These are phyloP conservation scores for Akanthomyces lecanii DNA, from an alignment of 2,329 filamentous ascomycete species.

Conservation along the genomic window DNA sequence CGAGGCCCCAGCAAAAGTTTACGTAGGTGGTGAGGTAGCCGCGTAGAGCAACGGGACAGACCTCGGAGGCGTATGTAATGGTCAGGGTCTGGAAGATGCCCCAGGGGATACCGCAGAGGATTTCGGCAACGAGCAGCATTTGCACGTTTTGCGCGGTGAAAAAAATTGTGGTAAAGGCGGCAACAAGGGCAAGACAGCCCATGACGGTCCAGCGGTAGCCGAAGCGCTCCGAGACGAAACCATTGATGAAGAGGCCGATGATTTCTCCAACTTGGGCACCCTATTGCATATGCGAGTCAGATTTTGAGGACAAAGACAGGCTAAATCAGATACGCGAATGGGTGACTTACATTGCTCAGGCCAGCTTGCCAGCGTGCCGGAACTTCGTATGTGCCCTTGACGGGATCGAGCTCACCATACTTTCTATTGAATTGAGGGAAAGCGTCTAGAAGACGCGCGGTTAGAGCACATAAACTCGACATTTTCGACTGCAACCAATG, in stretches of 20 bases:
- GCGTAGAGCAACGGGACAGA: slow-evolving; percentile 67
- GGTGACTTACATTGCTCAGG: slow-evolving; percentile 45
- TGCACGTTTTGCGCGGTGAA: slow-evolving; percentile 60
- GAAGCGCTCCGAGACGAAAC: slow-evolving; percentile 61
- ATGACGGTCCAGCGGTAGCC: slow-evolving; percentile 65
- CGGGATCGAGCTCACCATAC: slow-evolving; percentile 38
- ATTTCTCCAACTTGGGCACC: slow-evolving; percentile 60
- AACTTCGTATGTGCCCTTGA: slow-evolving; percentile 47
- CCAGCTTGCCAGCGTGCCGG: slow-evolving; percentile 59
- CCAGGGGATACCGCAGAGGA: slow-evolving; percentile 60
- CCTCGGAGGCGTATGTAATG: slow-evolving; percentile 66
- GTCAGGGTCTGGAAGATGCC: slow-evolving; percentile 56
- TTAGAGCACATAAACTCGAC: background rate
- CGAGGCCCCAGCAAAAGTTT: slow-evolving; percentile 75
- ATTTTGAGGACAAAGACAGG: background rate
- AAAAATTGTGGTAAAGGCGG: slow-evolving; percentile 58
- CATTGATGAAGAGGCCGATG: slow-evolving; percentile 62
- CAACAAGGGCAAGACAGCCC: slow-evolving; percentile 48
- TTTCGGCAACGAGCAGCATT: slow-evolving; percentile 56
- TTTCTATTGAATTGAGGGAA: slow-evolving; percentile 55
- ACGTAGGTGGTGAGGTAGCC: slow-evolving; percentile 71
- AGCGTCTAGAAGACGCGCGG: slow-evolving; percentile 35
- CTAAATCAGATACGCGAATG: background rate
- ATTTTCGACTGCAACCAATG: background rate
- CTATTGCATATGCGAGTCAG: slow-evolving; percentile 25